These are phyloP conservation scores for Aspergillus unguis DNA, from an alignment of 2,329 filamentous ascomycete genomes.

Conservation along the genomic window DNA sequence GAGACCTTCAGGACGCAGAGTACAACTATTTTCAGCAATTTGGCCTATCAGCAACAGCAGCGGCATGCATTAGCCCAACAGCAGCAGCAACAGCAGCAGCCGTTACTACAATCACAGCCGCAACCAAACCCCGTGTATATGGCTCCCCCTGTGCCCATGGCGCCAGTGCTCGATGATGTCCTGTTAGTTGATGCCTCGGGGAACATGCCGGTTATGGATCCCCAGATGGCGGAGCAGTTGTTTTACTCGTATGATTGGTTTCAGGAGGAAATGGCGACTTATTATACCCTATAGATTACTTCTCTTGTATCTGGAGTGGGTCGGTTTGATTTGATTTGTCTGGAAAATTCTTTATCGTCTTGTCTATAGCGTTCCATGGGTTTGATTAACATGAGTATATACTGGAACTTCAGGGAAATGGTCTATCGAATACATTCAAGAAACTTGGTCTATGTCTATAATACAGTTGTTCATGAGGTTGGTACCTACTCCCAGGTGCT, in stretches of 20 bases:
- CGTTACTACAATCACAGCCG: slow-evolving; percentile 5
- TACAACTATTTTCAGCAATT: slow-evolving; percentile 36
- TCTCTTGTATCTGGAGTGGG: background rate
- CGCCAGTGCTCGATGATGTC: slow-evolving; percentile 35
- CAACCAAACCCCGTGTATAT: slow-evolving; percentile 14
- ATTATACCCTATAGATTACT: slow-evolving; percentile 27
- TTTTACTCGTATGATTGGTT: slow-evolving; percentile 41
- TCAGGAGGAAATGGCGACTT: slow-evolving; percentile 39
- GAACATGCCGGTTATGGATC: slow-evolving; percentile 32
- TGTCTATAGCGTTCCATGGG: background rate
- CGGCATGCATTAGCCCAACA: slow-evolving; percentile 11
- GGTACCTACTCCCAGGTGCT: slow-evolving; percentile 24
- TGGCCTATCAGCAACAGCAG: slow-evolving; percentile 35
- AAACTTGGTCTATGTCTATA: background rate
- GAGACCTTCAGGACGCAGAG: slow-evolving; percentile 40
- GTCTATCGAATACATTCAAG: too few species aligned
- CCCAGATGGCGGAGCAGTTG: slow-evolving; percentile 36
- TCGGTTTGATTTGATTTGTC: background rate
- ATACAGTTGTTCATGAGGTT: background rate
- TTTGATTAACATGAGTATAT: background rate
- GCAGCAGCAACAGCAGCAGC: background rate
- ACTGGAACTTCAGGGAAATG: background rate
- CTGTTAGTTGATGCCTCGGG: slow-evolving; percentile 32
- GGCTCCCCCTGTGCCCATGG: slow-evolving; percentile 29
- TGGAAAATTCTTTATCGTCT: background rate